Percentiles rank a stretch among this genome's conserved stretches.
Conservation (phyloP, 768 basidiomycete genomes). For the Leucosporidium yakuticum region DNA sequence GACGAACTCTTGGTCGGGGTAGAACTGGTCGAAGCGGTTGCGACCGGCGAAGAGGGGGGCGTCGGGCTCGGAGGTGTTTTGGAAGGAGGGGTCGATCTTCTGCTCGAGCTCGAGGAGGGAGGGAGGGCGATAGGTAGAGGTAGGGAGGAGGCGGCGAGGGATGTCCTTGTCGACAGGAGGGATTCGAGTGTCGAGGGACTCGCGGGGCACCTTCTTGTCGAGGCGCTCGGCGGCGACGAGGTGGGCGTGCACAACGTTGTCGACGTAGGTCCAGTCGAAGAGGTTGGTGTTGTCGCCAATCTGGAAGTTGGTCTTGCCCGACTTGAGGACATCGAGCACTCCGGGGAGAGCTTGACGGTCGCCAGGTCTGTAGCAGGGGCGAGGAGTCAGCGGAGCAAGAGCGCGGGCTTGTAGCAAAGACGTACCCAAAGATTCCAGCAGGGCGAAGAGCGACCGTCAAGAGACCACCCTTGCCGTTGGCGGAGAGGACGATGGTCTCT, state of each 20-base stretch:
- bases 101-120: conserved; percentile 23
- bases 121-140: conserved; percentile 23
- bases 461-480: conserved; percentile 78
- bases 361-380: conserved; percentile 62
- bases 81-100: conserved; percentile 26
- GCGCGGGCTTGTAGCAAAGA: conserved; percentile 2
- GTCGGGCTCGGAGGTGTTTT: conserved; percentile 19
- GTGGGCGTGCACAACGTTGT: conserved; percentile 89
- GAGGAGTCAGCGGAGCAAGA: not conserved
- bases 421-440: conserved; percentile 91
- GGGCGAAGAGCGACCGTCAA: conserved; percentile 85
- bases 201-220: conserved; percentile 39
- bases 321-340: conserved; percentile 69
- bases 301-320: conserved; percentile 82
- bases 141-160: conserved; percentile 30
- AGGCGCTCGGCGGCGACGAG: conserved; percentile 88
- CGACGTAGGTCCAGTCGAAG: conserved; percentile 95
- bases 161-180: conserved; percentile 40
- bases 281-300: conserved; percentile 89
- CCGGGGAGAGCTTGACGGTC: conserved; percentile 79
- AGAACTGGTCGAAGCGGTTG: conserved; percentile 40
- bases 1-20: conserved; percentile 1
- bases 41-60: conserved; percentile 24
- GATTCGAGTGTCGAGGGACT: conserved; percentile 44
- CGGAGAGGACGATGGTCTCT: conserved; percentile 71